These are phyloP conservation scores for Malassezia pachydermatis DNA, from an alignment of 1,284 basidiomycete genomes.

Conservation along the genomic window DNA sequence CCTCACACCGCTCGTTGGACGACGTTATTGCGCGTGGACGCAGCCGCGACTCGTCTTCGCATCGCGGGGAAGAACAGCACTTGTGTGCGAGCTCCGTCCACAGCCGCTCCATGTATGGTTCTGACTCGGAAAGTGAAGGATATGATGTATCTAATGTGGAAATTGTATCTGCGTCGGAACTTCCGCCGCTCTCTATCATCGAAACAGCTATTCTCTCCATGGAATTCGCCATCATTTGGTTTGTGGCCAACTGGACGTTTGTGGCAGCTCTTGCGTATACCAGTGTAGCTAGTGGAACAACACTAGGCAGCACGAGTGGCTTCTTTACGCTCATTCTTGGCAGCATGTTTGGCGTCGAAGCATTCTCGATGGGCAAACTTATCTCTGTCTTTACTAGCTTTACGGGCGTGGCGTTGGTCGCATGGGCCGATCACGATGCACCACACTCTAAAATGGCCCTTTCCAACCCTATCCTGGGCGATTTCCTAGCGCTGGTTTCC, in stretches of 20 bases:
- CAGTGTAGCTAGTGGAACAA: conserved; percentile 43
- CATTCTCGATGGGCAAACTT: conserved; percentile 64
- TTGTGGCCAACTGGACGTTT: conserved; percentile 44
- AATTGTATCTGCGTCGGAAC: conserved; percentile 3
- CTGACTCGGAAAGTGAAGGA: background rate
- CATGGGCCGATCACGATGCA: conserved; percentile 39
- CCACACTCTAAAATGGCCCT: background rate
- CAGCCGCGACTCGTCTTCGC: background rate
- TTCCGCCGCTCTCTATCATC: conserved; percentile 35
- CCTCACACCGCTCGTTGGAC: background rate
- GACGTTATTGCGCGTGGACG: background rate
- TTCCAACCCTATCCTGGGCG: conserved; percentile 32
- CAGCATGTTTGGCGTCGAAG: conserved; percentile 71
- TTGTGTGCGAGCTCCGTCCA: background rate
- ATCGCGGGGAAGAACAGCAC: background rate
- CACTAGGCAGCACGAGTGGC: conserved; percentile 59
- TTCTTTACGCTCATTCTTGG: conserved; percentile 89
- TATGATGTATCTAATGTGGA: background rate
- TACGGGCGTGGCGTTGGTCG: conserved; percentile 58
- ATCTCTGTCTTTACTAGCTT: conserved; percentile 65
- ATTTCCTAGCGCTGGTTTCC: conserved; percentile 38
- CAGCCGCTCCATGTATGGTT: background rate
- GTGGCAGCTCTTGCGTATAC: conserved; percentile 40
- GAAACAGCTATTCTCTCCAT: conserved; percentile 35
- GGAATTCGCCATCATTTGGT: conserved; percentile 45